Conservation (phyloP, 2,329 filamentous ascomycete genomes). For the Gaeumannomyces tritici region DNA sequence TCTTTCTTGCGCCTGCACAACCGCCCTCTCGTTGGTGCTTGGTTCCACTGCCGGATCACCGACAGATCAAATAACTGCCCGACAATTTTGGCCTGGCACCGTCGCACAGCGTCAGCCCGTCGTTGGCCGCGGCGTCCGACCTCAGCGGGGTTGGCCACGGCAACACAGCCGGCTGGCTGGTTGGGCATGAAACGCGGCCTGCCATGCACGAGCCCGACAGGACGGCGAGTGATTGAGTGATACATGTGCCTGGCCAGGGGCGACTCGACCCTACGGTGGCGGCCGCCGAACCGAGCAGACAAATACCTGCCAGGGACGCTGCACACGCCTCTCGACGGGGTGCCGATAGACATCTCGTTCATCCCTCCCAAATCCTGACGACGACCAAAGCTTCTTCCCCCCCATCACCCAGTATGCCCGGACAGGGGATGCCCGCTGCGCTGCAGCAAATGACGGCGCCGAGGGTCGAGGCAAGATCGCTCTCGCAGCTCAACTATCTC, state of each 20-base stretch:
- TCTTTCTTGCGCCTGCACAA: too few species aligned
- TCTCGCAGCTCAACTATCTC: slow-evolving; percentile 69
- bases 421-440: background rate
- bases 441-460: slow-evolving; percentile 35
- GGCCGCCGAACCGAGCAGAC: too few species aligned
- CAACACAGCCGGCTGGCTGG: background rate
- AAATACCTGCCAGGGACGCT: too few species aligned
- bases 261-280: background rate
- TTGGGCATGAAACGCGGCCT: background rate
- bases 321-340: background rate
- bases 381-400: background rate
- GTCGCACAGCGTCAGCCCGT: background rate
- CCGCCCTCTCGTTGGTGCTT: background rate
- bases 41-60: background rate
- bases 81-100: background rate
- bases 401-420: background rate
- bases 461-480: slow-evolving; percentile 77
- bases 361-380: background rate
- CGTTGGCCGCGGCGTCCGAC: background rate
- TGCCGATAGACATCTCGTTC: background rate
- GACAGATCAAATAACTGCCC: background rate
- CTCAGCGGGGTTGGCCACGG: background rate
- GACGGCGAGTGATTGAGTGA: background rate
- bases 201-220: background rate
- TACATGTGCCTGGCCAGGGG: background rate